These are phyloP conservation scores for Gryganskiella cystojenkinii DNA, from an alignment of 192 early-diverging fungal genomes.

Conservation along the genomic window DNA sequence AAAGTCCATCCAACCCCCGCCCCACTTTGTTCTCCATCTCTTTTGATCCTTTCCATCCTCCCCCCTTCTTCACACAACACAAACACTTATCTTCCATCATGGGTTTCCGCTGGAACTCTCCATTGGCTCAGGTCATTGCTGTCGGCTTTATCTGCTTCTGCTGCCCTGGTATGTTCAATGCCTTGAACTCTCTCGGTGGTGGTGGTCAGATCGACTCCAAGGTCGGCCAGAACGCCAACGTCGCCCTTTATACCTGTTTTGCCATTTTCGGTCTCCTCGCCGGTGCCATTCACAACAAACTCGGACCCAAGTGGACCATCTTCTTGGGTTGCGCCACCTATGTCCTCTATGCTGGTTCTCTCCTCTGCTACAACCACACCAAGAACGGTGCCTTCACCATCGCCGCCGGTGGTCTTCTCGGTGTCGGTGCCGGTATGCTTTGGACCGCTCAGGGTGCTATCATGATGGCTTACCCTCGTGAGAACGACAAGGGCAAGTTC, in stretches of 20 bases:
- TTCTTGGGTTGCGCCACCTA: slow-evolving; percentile 74
- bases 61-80: too few relatives aligned
- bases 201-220: slow-evolving; percentile 68
- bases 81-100: too few relatives aligned
- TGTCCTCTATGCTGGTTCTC: slow-evolving; percentile 81
- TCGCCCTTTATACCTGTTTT: slow-evolving; percentile 79
- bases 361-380: slow-evolving; percentile 72
- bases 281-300: slow-evolving; percentile 80
- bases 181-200: slow-evolving; percentile 67
- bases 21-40: not conserved
- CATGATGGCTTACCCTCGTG: slow-evolving; percentile 85
- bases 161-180: slow-evolving; percentile 85
- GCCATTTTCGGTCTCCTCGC: slow-evolving; percentile 78
- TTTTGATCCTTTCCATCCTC: not conserved
- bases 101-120: slow-evolving; percentile 60
- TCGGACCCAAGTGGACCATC: slow-evolving; percentile 75
- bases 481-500: slow-evolving; percentile 81
- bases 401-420: slow-evolving; percentile 79
- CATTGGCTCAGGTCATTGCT: slow-evolving; percentile 75
- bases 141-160: slow-evolving; percentile 79
- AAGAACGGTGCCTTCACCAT: slow-evolving; percentile 68
- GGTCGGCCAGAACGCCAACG: slow-evolving; percentile 76
- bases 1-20: too few relatives aligned
- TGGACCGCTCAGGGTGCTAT: slow-evolving; percentile 82
- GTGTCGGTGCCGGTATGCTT: slow-evolving; percentile 79